These are phyloP conservation scores for Pestalotiopsis sp. DNA, from an alignment of 2,329 filamentous ascomycete genomes.

Conservation along the genomic window DNA sequence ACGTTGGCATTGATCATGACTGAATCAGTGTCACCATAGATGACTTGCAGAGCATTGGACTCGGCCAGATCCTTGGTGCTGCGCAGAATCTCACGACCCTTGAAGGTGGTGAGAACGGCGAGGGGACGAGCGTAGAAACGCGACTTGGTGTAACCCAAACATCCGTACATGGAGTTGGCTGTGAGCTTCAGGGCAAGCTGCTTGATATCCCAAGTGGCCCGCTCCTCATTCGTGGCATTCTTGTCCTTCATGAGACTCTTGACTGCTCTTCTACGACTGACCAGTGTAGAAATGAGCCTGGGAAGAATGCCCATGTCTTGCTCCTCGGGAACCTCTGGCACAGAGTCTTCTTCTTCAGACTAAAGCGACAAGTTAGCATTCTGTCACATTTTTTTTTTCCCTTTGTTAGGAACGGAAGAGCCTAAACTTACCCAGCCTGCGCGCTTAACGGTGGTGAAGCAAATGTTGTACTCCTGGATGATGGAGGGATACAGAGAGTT, in stretches of 20 bases:
- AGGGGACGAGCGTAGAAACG: conserved; percentile 96
- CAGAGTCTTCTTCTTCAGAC: conserved; percentile 80
- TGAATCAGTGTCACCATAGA: conserved; percentile 98
- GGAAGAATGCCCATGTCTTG: conserved; percentile 86
- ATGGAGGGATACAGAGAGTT: conserved; percentile 98
- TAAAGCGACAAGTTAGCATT: conserved; percentile 40
- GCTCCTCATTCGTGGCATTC: conserved; percentile 79
- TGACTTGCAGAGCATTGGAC: conserved; percentile 87
- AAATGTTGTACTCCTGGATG: conserved; percentile 99
- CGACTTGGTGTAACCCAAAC: conserved; percentile 94
- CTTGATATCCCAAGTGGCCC: conserved; percentile 97
- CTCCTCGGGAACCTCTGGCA: conserved; percentile 82
- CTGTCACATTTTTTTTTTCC: background rate
- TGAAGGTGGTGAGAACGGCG: conserved; percentile 94
- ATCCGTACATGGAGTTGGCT: conserved; percentile 99
- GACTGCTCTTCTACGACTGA: conserved; percentile 85
- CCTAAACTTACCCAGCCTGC: conserved; percentile 62
- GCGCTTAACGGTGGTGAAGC: conserved; percentile 95
- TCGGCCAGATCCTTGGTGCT: conserved; percentile 97
- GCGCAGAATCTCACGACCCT: conserved; percentile 94
- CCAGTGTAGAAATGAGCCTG: conserved; percentile 87
- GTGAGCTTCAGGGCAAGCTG: conserved; percentile 96
- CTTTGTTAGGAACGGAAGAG: background rate
- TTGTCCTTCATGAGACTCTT: conserved; percentile 98
- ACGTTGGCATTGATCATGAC: conserved; percentile 99